phyloP scores from a whole-genome alignment of 768 basidiomycete species.

The Suillus americanus region DNA sequence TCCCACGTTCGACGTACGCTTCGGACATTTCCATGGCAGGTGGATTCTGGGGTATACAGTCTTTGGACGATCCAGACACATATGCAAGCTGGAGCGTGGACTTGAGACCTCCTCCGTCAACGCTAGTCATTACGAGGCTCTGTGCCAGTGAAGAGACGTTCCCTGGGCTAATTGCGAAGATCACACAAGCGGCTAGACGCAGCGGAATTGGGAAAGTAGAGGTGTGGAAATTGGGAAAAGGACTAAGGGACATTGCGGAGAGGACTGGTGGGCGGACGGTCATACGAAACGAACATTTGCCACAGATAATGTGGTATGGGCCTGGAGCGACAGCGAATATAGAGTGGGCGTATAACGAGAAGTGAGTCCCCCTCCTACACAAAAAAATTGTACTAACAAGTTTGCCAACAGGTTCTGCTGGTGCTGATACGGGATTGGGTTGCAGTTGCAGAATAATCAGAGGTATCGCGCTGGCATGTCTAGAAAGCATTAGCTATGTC shows the following conservation, averaged over 20 bases:
- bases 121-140: conserved; percentile 47
- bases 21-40: conserved; percentile 12
- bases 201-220: conserved; percentile 41
- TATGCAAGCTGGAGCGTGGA: conserved; percentile 51
- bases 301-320: conserved; percentile 53
- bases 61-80: conserved; percentile 11
- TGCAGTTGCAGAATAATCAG: neutral
- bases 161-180: conserved; percentile 31
- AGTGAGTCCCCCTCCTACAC: conserved; percentile 27
- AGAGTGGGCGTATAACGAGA: conserved; percentile 51
- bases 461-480: neutral
- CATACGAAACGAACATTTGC: conserved; percentile 39
- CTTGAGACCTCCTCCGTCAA: conserved; percentile 25
- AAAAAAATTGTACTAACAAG: neutral
- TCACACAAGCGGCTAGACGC: conserved; percentile 36
- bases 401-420: neutral
- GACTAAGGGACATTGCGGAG: conserved; percentile 30
- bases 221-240: conserved; percentile 43
- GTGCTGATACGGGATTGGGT: neutral
- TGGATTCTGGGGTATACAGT: conserved; percentile 22
- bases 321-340: conserved; percentile 31
- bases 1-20: conserved; percentile 32
- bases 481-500: conserved; percentile 24
- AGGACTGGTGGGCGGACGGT: conserved; percentile 31
- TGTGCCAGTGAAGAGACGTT: conserved; percentile 32